Percentiles rank a stretch among this genome's conserved stretches.
Evolutionary conservation across 2,329 filamentous ascomycete species (phyloP).

Genomic region (Grosmannia clavigera): DNA sequence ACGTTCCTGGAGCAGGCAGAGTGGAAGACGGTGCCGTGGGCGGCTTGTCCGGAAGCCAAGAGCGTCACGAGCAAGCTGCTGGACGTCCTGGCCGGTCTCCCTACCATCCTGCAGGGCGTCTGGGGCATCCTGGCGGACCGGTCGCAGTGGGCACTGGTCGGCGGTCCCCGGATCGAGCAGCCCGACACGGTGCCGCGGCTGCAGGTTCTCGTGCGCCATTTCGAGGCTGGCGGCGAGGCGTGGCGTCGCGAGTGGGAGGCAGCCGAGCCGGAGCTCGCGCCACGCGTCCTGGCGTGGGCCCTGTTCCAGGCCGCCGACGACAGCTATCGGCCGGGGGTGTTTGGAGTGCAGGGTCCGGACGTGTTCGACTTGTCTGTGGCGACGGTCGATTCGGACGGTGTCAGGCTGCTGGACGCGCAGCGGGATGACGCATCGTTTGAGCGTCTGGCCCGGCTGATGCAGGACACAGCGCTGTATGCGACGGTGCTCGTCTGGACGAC

Average conservation of each 20-base stretch:
- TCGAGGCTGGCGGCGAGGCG: background rate
- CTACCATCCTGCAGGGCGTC: constrained; percentile 11
- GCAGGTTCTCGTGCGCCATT: constrained; percentile 2
- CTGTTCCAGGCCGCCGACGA: constrained; percentile 8
- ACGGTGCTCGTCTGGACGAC: constrained; percentile 12
- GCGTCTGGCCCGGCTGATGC: constrained; percentile 5
- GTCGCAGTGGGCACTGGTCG: constrained; percentile 7
- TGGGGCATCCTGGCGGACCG: constrained; percentile 9
- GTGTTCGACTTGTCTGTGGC: constrained; percentile 4
- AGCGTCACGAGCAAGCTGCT: constrained; percentile 12
- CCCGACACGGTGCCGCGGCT: constrained; percentile 6
- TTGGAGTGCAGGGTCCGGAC: constrained; percentile 10
- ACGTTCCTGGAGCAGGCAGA: constrained; percentile 13
- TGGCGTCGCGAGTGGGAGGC: constrained; percentile 11
- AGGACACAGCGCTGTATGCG: constrained; percentile 12
- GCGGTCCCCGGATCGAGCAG: constrained; percentile 5
- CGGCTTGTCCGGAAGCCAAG: constrained; percentile 9
- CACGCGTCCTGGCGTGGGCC: constrained; percentile 9
- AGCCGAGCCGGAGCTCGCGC: constrained; percentile 1
- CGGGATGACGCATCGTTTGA: background rate
- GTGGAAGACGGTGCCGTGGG: constrained; percentile 16
- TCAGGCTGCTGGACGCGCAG: background rate
- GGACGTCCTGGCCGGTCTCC: constrained; percentile 14
- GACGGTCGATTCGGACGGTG: background rate
- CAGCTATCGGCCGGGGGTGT: constrained; percentile 11